phyloP scores from a whole-genome alignment of 1,284 basidiomycete genomes.

The Coriolopsis trogii region DNA sequence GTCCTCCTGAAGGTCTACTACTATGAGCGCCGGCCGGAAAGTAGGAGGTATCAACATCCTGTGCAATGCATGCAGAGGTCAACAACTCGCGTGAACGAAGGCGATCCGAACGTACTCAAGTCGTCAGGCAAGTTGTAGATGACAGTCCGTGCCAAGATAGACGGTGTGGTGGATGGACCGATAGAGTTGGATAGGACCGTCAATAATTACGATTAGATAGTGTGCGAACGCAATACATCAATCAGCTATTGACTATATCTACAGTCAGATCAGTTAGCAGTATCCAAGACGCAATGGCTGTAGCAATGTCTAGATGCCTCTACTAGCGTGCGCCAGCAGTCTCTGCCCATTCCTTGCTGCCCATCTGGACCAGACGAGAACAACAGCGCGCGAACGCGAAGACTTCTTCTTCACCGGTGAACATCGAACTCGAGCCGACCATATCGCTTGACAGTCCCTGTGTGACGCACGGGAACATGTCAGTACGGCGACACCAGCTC shows the following conservation, averaged over 20 bases:
- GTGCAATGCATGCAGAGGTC: neutral
- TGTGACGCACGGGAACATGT: neutral
- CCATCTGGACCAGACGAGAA: constrained; percentile 90
- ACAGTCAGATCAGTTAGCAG: neutral
- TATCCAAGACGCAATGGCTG: neutral
- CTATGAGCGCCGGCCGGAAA: constrained; percentile 44
- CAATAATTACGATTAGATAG: neutral
- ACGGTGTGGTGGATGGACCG: neutral
- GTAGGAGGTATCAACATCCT: constrained; percentile 3
- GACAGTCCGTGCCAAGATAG: too few relatives aligned
- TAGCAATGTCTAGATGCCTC: neutral
- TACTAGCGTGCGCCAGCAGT: constrained; percentile 44
- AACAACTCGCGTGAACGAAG: too few relatives aligned
- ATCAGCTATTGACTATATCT: neutral
- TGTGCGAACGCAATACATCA: neutral
- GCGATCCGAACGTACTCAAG: too few relatives aligned
- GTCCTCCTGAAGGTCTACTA: constrained; percentile 67
- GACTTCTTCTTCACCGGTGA: constrained; percentile 91
- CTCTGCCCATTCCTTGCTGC: constrained; percentile 83
- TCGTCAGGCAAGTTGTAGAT: too few relatives aligned
- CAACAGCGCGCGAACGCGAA: constrained; percentile 95
- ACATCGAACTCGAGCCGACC: constrained; percentile 84
- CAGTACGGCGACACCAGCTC: neutral
- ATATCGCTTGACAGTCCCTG: constrained; percentile 79
- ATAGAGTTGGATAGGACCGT: too few relatives aligned